Base-by-base conservation (phyloP, 495 filamentous ascomycete genomes). In the Penicillium lagena region DNA sequence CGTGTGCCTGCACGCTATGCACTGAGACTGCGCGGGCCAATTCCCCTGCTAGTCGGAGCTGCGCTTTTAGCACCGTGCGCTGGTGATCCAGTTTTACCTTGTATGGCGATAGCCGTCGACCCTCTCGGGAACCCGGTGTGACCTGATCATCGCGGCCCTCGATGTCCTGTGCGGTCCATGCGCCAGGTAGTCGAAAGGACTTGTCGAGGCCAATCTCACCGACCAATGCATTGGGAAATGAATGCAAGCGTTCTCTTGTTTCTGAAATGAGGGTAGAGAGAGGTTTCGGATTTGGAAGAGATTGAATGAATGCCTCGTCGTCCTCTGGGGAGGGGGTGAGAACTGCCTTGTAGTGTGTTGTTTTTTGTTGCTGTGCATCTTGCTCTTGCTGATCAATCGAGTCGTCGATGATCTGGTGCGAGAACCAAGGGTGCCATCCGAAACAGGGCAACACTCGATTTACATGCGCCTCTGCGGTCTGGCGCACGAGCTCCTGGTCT, bases 351-450 rank as follows among this genome's bases (percentile, higher is more conserved):
- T 96, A 96, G 58, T 97, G 90, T 1, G 63, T 60, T 45, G 71
- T 62, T 67, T 90, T 49, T 60, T 55, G 22, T 28, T 31, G 35
- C 40, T 11, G 28, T 35, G 45, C 1, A 22, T 44, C 17, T 6
- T 28, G 6, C 12, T 40, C 40, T 40, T 42, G 40, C 37, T 49
- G 62, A 41, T 2, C 61, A 54, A 37, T 55, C 52, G 39, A 74
- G 63, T 89, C 84, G 54, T 90, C 81, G 50, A 80, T 79, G 43
- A 95, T 77, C 49, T 94, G 85, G 59, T 98, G 76, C 1, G 91
- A 93, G 64, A 97, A 98, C 93, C 93, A 98, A 1, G 94, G 94
- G 62, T 98, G 93, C 89, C 91, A 96, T n/a, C 93, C 93, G 67
- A 96, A 98, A 28, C 82, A 83, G 0, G 93, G 91, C 1, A 96